These are phyloP conservation scores for Didymella arachidicola DNA, from an alignment of 2,329 filamentous ascomycete species.

Conservation along the genomic window DNA sequence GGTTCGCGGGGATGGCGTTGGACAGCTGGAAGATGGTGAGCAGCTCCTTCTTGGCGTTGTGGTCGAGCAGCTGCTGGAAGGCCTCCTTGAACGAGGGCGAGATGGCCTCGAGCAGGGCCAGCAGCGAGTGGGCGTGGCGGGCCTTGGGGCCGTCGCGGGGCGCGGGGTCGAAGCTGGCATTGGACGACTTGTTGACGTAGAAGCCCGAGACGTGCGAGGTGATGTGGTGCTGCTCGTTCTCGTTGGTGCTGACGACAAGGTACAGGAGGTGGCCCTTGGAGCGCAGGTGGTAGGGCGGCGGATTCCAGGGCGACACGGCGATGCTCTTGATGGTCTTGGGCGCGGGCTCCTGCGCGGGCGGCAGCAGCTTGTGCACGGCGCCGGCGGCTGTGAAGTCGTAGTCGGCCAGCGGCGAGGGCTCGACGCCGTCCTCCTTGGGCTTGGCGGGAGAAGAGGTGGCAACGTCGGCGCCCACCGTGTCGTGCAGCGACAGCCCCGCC, in stretches of 20 bases:
- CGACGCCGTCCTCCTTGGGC: conserved; percentile 41
- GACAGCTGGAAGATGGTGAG: conserved; percentile 94
- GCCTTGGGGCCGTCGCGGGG: conserved; percentile 81
- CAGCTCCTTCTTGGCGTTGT: conserved; percentile 84
- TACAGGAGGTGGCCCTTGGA: conserved; percentile 94
- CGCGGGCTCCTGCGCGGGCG: conserved; percentile 67
- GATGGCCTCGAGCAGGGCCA: conserved; percentile 77
- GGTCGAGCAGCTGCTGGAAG: conserved; percentile 82
- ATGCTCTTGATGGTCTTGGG: conserved; percentile 93
- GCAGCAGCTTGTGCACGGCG: conserved; percentile 74
- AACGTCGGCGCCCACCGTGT: conserved; percentile 67
- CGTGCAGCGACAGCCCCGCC: conserved; percentile 85
- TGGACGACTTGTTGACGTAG: conserved; percentile 96
- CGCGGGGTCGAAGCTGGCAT: conserved; percentile 91
- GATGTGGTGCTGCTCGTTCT: conserved; percentile 93
- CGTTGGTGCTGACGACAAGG: conserved; percentile 85
- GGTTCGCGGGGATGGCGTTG: conserved; percentile 89
- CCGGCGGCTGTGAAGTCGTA: conserved; percentile 80
- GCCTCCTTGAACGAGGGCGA: conserved; percentile 82
- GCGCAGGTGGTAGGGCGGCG: conserved; percentile 87
- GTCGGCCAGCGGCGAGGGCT: conserved; percentile 61
- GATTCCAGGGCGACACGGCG: conserved; percentile 93
- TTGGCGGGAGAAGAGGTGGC: conserved; percentile 28
- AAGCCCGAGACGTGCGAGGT: conserved; percentile 94
- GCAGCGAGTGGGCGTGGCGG: conserved; percentile 81